A percentile compares a stretch with the other conserved stretches of the same genome.
These are phyloP conservation scores for Flueggea neowawraea DNA, from an alignment of 441 rosid genomes.

Conservation along the genomic window DNA sequence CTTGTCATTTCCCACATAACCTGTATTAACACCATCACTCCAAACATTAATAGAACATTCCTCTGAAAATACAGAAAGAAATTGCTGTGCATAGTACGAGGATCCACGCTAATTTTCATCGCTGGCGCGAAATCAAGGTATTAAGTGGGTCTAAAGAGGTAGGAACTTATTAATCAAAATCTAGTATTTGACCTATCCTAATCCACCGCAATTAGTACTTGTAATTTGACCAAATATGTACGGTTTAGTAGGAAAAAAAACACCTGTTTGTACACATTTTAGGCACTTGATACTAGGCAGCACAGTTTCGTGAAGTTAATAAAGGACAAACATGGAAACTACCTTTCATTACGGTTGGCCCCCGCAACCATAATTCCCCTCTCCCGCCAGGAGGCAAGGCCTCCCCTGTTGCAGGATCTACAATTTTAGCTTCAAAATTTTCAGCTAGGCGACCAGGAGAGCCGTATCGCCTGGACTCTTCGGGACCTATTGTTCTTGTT, in stretches of 20 bases:
- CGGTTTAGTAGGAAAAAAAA: neutral
- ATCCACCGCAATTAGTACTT: no score
- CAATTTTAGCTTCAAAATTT: slow-evolving; percentile 75
- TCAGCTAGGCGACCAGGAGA: slow-evolving; percentile 72
- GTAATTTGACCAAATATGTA: no score
- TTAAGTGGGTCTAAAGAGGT: no score
- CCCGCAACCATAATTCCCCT: slow-evolving; percentile 91
- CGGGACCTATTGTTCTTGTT: slow-evolving; percentile 35
- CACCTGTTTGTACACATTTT: neutral
- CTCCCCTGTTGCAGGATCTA: slow-evolving; percentile 68
- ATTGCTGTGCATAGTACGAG: no score
- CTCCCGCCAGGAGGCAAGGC: slow-evolving; percentile 66
- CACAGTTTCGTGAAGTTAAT: neutral
- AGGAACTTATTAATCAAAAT: no score
- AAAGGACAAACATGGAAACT: neutral
- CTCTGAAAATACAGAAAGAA: neutral
- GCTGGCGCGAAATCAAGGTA: no score
- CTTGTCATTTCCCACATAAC: slow-evolving; percentile 75
- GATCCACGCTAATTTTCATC: no score
- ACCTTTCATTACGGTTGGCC: slow-evolving; percentile 85
- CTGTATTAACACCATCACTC: slow-evolving; percentile 28
- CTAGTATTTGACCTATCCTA: no score
- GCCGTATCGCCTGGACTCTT: slow-evolving; percentile 44
- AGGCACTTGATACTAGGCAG: neutral
- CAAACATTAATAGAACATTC: neutral